Evolutionary conservation across 108 stramenopile species (phyloP).

Genomic region (Pseudonitzschia multistriata): DNA sequence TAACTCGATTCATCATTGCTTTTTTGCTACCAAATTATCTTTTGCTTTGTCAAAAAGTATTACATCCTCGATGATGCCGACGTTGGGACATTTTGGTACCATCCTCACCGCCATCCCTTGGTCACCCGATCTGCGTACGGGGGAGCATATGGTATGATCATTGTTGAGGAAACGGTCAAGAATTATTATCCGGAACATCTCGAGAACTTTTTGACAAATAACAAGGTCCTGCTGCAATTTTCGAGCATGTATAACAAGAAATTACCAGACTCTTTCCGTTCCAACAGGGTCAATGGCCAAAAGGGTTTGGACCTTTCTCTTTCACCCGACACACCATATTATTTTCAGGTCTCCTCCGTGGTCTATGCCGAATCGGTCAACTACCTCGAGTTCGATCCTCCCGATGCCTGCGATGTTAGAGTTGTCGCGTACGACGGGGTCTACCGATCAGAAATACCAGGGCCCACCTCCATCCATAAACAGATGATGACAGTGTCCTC

Average conservation of each 20-base stretch:
- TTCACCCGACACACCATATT: constrained; percentile 22
- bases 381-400: constrained; percentile 22
- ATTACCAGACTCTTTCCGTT: constrained; percentile 1
- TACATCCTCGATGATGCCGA: constrained; percentile 21
- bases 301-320: constrained; percentile 9
- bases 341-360: constrained; percentile 29
- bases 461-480: neutral
- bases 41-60: constrained; percentile 3
- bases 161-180: constrained; percentile 26
- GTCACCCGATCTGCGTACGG: constrained; percentile 24
- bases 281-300: constrained; percentile 3
- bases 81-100: constrained; percentile 44
- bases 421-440: constrained; percentile 47
- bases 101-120: constrained; percentile 34
- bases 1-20: neutral
- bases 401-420: constrained; percentile 28
- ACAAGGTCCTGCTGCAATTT: constrained; percentile 25
- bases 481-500: constrained; percentile 36
- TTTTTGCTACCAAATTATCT: neutral
- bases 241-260: constrained; percentile 10
- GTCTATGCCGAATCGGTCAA: constrained; percentile 20
- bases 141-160: constrained; percentile 44
- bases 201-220: constrained; percentile 5
- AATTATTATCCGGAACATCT: constrained; percentile 16
- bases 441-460: constrained; percentile 30